A percentile compares a stretch with the other conserved stretches of the same genome.
Evolutionary conservation across 1,139 yeast genomes (phyloP).

Genomic region (Kluyveromyces sp.): DNA sequence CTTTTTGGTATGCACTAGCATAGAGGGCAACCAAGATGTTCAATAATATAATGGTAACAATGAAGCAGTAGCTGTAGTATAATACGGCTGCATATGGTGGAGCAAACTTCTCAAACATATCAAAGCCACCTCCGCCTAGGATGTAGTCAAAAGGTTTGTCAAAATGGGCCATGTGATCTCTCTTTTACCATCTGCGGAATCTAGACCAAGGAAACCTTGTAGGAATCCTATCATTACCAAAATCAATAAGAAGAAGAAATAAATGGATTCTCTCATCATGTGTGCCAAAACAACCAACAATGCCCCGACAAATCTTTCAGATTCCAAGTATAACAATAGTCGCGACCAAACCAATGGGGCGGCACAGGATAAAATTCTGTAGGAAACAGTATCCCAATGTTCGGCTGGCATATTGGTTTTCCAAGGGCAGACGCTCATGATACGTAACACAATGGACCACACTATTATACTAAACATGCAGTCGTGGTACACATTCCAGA

Average conservation of each 20-base stretch:
- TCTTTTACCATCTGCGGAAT: constrained; percentile 76
- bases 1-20: constrained; percentile 75
- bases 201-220: constrained; percentile 82
- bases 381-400: constrained; percentile 55
- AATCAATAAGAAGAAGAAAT: constrained; percentile 66
- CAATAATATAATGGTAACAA: constrained; percentile 64
- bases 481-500: constrained; percentile 77
- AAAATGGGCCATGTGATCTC: constrained; percentile 65
- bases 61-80: constrained; percentile 69
- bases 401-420: constrained; percentile 23
- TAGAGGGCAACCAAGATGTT: constrained; percentile 79
- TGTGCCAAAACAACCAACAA: constrained; percentile 79
- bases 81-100: constrained; percentile 78
- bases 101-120: constrained; percentile 60
- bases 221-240: constrained; percentile 73
- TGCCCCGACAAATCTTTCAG: constrained; percentile 77
- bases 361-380: constrained; percentile 66
- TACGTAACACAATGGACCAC: constrained; percentile 49
- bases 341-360: constrained; percentile 88
- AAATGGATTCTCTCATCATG: constrained; percentile 77
- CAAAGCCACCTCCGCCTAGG: constrained; percentile 66
- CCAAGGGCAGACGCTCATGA: constrained; percentile 39
- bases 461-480: constrained; percentile 50
- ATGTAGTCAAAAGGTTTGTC: constrained; percentile 63
- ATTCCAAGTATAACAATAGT: constrained; percentile 65